Conservation (phyloP, 345 rosid genomes). For the Salix caprea region DNA sequence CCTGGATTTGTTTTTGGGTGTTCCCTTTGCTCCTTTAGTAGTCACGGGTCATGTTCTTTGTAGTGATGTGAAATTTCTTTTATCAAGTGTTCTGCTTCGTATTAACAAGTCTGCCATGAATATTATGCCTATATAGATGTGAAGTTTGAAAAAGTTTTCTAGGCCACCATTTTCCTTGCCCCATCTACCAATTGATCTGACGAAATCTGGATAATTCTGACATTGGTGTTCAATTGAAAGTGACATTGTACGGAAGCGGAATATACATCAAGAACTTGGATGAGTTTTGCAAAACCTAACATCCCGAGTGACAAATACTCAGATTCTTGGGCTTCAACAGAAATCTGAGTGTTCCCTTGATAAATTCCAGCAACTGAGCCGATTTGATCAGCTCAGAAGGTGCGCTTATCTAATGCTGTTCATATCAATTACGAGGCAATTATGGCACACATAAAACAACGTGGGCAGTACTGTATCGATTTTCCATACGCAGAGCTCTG, state of each 20-base stretch:
- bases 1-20: not conserved
- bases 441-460: not conserved
- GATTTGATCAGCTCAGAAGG: constrained; percentile 52
- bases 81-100: not conserved
- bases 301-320: constrained; percentile 44
- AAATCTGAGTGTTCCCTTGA: constrained; percentile 44
- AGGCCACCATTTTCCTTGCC: not conserved
- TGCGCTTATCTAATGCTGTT: constrained; percentile 29
- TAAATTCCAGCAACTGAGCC: constrained; percentile 48
- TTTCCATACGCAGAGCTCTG: not conserved
- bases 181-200: not conserved
- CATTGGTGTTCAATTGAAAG: not conserved
- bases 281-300: constrained; percentile 33
- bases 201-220: not conserved
- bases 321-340: constrained; percentile 54
- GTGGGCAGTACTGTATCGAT: not conserved
- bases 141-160: not conserved
- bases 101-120: not conserved
- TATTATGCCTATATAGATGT: not conserved
- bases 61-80: not conserved
- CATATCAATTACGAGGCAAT: constrained; percentile 7
- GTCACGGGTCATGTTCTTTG: not conserved
- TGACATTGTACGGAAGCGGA: not conserved
- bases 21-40: not conserved
- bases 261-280: not conserved